Evolutionary conservation across 192 early-diverging fungal species (phyloP).

Genomic region (Entomortierella parvispora): DNA sequence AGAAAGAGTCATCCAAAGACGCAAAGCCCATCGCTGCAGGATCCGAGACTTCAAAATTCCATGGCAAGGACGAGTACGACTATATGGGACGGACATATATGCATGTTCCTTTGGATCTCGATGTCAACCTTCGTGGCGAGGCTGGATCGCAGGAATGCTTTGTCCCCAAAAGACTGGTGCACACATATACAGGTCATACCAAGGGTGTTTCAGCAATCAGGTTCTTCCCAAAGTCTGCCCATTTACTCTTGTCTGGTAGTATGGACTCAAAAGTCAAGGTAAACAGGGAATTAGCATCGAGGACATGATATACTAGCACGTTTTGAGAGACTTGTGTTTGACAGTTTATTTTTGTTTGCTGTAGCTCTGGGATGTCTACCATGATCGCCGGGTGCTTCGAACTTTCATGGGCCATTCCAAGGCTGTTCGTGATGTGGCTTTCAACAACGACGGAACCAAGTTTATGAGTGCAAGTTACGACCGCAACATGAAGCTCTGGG

Average conservation of each 20-base stretch:
- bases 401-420: slow-evolving; percentile 94
- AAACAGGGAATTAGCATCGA: no score
- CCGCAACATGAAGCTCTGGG: slow-evolving; percentile 95
- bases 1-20: slow-evolving; percentile 34
- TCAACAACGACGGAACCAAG: slow-evolving; percentile 83
- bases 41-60: slow-evolving; percentile 85
- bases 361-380: slow-evolving; percentile 94
- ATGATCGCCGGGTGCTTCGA: slow-evolving; percentile 85
- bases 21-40: slow-evolving; percentile 52
- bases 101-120: slow-evolving; percentile 92
- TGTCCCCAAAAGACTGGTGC: slow-evolving; percentile 86
- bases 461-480: slow-evolving; percentile 95
- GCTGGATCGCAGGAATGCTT: slow-evolving; percentile 82
- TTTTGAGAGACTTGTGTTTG: no score
- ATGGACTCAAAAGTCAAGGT: slow-evolving; percentile 98
- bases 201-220: slow-evolving; percentile 92
- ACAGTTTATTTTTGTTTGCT: background rate
- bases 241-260: slow-evolving; percentile 87
- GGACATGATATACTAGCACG: no score
- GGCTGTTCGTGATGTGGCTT: slow-evolving; percentile 91
- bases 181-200: slow-evolving; percentile 94
- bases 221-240: slow-evolving; percentile 91
- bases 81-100: slow-evolving; percentile 97
- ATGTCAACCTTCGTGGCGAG: slow-evolving; percentile 78
- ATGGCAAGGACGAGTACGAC: slow-evolving; percentile 87